Percentiles rank a stretch among this genome's conserved stretches.
Conservation (phyloP, 1,284 basidiomycete species). For the Earliella scabrosa region DNA sequence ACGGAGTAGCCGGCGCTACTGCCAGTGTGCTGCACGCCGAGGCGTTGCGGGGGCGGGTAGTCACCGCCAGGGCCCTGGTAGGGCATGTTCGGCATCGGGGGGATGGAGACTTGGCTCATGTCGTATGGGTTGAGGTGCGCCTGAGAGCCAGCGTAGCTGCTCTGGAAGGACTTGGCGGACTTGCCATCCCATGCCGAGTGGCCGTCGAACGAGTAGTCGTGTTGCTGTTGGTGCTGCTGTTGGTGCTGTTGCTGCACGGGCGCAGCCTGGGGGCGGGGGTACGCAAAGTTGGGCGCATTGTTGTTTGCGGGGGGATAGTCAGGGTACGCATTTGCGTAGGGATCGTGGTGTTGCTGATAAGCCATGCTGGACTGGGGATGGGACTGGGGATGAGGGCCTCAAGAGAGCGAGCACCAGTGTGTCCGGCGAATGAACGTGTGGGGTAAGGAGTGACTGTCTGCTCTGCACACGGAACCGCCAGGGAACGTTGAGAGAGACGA, state of each 20-base stretch:
- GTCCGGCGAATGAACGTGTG: constrained; percentile 15
- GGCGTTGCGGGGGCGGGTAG: constrained; percentile 62
- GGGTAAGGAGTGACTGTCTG: constrained; percentile 24
- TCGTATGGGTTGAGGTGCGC: constrained; percentile 70
- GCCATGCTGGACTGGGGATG: constrained; percentile 46
- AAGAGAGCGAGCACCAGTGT: not conserved
- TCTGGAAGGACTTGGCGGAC: constrained; percentile 66
- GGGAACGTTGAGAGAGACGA: constrained; percentile 26
- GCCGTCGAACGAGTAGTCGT: constrained; percentile 40
- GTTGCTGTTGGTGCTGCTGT: constrained; percentile 26
- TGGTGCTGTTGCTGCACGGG: constrained; percentile 17
- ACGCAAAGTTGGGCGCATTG: constrained; percentile 43
- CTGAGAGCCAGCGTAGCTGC: constrained; percentile 69
- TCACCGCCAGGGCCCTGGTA: constrained; percentile 49
- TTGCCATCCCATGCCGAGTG: constrained; percentile 63
- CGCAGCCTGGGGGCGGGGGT: constrained; percentile 20
- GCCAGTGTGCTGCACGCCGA: constrained; percentile 45
- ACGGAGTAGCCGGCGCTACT: constrained; percentile 66
- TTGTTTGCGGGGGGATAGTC: constrained; percentile 43
- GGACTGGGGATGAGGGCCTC: not conserved
- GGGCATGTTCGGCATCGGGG: constrained; percentile 58
- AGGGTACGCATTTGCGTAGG: constrained; percentile 36
- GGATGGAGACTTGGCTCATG: constrained; percentile 54
- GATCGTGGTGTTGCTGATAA: constrained; percentile 57
- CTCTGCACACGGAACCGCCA: constrained; percentile 26